Conservation (phyloP, 164 flowering plant genomes). For the Liriodendron chinense region DNA sequence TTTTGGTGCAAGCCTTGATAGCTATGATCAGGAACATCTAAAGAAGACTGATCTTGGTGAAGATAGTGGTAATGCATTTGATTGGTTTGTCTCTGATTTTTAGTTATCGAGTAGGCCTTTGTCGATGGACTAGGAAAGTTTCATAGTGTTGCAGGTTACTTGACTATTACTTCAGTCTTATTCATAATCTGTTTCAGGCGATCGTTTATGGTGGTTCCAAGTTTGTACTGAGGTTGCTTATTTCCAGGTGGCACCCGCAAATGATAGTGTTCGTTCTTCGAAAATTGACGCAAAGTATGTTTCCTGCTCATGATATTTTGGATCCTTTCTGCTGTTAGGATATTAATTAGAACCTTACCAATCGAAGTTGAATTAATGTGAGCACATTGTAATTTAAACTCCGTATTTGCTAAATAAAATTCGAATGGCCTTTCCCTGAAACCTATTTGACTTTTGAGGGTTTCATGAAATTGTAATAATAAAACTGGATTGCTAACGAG, state of each 20-base stretch:
- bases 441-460: neutral
- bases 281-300: slow-evolving; percentile 65
- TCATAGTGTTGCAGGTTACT: neutral
- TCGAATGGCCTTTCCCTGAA: neutral
- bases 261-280: slow-evolving; percentile 87
- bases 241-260: slow-evolving; percentile 91
- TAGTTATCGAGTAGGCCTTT: neutral
- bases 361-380: neutral
- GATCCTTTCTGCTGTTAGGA: neutral
- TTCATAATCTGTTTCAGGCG: slow-evolving; percentile 20
- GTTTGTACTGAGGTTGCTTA: slow-evolving; percentile 98
- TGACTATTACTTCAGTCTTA: neutral
- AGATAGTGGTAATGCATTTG: slow-evolving; percentile 22
- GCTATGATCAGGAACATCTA: slow-evolving; percentile 62
- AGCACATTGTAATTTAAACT: neutral
- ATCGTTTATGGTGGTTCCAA: slow-evolving; percentile 97
- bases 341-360: neutral
- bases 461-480: neutral
- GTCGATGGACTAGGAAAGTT: neutral
- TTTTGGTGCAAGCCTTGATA: slow-evolving; percentile 46
- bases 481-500: neutral
- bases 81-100: neutral
- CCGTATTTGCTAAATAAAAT: neutral
- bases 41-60: slow-evolving; percentile 46
- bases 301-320: slow-evolving; percentile 4